phyloP scores from a whole-genome alignment of 305 asterid genomes.

The Rubia occidens region DNA sequence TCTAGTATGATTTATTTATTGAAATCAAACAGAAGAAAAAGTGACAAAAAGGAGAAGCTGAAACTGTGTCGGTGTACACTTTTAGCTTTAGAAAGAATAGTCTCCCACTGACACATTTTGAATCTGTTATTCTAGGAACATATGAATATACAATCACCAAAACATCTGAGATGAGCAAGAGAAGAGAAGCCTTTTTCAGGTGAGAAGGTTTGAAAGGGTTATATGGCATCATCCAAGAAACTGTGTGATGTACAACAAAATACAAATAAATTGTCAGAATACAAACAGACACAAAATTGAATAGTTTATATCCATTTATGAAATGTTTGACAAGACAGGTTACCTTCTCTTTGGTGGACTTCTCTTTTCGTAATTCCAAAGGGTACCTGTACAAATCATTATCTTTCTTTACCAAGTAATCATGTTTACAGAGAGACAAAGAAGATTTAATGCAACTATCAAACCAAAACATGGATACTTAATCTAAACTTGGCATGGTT shows the following conservation, averaged over 20 bases:
- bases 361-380: conserved; percentile 85
- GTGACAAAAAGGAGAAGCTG: neutral
- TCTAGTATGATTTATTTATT: neutral
- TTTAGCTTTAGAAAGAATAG: neutral
- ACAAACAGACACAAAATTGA: neutral
- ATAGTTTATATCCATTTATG: neutral
- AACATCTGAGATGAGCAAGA: neutral
- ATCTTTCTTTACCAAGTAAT: neutral
- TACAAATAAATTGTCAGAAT: neutral
- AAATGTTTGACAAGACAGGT: conserved; percentile 1
- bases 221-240: neutral
- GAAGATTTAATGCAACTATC: neutral
- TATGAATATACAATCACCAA: conserved; percentile 5
- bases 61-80: neutral
- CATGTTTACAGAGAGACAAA: neutral
- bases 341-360: conserved; percentile 78
- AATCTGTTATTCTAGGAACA: neutral
- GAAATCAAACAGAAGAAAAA: neutral
- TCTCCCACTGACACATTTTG: neutral
- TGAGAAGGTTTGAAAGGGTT: neutral
- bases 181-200: neutral
- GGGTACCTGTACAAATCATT: conserved; percentile 59
- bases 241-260: neutral
- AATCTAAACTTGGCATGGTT: neutral
- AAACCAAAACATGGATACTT: neutral